phyloP scores from a whole-genome alignment of 257 asterid species.

The Capsicum baccatum region DNA sequence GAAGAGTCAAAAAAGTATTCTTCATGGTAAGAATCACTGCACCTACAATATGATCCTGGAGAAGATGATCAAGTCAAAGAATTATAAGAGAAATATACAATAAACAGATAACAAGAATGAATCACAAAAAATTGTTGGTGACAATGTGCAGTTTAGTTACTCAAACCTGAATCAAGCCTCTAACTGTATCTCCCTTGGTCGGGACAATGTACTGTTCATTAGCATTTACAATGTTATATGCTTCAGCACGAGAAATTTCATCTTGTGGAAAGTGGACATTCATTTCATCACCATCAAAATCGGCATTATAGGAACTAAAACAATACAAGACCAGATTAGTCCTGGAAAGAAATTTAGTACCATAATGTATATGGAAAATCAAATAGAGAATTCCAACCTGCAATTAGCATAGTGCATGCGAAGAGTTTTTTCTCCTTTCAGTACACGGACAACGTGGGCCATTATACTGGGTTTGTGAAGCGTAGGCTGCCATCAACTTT shows the following conservation, averaged over 20 bases:
- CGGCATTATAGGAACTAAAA: slow-evolving; percentile 94
- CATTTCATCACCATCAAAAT: slow-evolving; percentile 99
- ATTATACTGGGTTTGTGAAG: slow-evolving; percentile 99
- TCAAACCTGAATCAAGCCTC: slow-evolving; percentile 97
- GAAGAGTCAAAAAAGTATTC: slow-evolving; percentile 74
- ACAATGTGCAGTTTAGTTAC: slow-evolving; percentile 28
- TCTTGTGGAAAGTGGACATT: slow-evolving; percentile 99
- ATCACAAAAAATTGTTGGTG: slow-evolving; percentile 9
- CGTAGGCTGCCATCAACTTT: slow-evolving; percentile 70
- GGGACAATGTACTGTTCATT: slow-evolving; percentile 98
- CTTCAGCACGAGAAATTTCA: slow-evolving; percentile 99
- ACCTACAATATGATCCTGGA: slow-evolving; percentile 91
- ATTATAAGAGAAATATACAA: slow-evolving; percentile 26
- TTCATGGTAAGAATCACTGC: slow-evolving; percentile 93
- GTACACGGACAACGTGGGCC: slow-evolving; percentile 97
- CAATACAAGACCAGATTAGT: slow-evolving; percentile 39
- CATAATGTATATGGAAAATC: slow-evolving; percentile 13
- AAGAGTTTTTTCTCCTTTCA: slow-evolving; percentile 95
- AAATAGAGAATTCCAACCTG: slow-evolving; percentile 63
- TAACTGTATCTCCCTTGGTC: slow-evolving; percentile 94
- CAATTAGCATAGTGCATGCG: slow-evolving; percentile 99
- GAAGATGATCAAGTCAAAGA: slow-evolving; percentile 28
- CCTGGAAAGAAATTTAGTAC: slow-evolving; percentile 34
- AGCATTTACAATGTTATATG: slow-evolving; percentile 93
- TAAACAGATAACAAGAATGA: slow-evolving; percentile 21